Percentiles rank a stretch among this genome's conserved stretches.
Conservation (phyloP, 148 eudicot genomes). For the Selenicereus undatus region DNA sequence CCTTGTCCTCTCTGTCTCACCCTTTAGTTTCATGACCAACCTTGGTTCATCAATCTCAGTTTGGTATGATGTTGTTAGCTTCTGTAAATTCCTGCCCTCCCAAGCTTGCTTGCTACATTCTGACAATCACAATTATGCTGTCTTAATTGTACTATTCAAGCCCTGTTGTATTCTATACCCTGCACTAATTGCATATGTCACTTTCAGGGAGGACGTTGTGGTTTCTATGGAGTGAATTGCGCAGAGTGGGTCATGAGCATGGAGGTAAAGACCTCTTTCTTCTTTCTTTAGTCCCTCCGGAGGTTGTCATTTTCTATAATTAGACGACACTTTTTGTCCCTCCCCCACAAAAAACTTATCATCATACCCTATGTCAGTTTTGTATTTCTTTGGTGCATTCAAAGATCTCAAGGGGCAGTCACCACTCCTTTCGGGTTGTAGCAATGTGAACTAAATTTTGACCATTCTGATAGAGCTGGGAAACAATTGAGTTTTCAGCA, state of each 20-base stretch:
- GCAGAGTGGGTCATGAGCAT: slow-evolving; percentile 95
- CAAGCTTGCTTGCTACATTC: background rate
- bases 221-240: slow-evolving; percentile 82
- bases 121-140: background rate
- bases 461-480: background rate
- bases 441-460: background rate
- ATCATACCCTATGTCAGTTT: background rate
- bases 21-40: background rate
- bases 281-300: background rate
- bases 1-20: background rate
- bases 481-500: background rate
- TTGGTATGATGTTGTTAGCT: background rate
- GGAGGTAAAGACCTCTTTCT: slow-evolving; percentile 63
- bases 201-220: slow-evolving; percentile 87
- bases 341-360: background rate
- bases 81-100: background rate
- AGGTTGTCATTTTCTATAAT: background rate
- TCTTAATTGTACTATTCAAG: background rate
- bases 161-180: background rate
- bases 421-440: background rate
- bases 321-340: background rate
- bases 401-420: background rate
- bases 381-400: slow-evolving; percentile 2
- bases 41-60: background rate
- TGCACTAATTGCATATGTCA: background rate